A percentile compares a stretch with the other conserved stretches of the same genome.
These are phyloP conservation scores for Scheffersomyces illinoinensis DNA, from an alignment of 1,139 yeast genomes.

Conservation along the genomic window DNA sequence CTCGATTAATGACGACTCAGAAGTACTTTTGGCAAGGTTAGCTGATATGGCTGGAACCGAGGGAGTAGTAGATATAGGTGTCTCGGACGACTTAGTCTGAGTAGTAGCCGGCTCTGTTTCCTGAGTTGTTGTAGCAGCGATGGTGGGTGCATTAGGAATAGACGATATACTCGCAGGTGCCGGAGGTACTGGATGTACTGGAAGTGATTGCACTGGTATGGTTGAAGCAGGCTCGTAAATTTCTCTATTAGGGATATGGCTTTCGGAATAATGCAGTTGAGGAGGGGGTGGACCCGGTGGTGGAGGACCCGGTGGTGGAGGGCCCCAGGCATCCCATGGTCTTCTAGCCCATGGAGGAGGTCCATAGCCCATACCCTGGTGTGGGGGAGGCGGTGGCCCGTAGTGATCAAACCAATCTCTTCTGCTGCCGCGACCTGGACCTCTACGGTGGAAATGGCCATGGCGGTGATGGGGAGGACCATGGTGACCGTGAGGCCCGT, in stretches of 20 bases:
- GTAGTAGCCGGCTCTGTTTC: neutral
- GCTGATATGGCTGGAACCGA: neutral
- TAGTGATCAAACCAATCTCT: neutral
- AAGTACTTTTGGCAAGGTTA: neutral
- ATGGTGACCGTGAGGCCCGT: slow-evolving; percentile 4
- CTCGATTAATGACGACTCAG: neutral
- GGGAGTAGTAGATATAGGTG: neutral
- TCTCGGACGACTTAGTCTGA: neutral
- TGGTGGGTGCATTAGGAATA: neutral
- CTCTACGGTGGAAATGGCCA: slow-evolving; percentile 1
- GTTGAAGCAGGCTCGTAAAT: neutral
- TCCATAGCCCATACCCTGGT: slow-evolving; percentile 1
- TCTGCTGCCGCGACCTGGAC: neutral
- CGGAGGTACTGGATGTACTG: neutral
- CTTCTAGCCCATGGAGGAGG: slow-evolving; percentile 3
- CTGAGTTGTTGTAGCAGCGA: neutral
- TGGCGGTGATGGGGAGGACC: slow-evolving; percentile 9
- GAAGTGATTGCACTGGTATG: neutral
- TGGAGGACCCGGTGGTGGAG: slow-evolving; percentile 7
- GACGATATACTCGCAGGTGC: neutral
- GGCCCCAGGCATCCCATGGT: slow-evolving; percentile 1
- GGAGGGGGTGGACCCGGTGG: slow-evolving; percentile 9
- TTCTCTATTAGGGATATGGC: neutral
- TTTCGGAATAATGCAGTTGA: slow-evolving; percentile 2
- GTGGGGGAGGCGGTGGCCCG: slow-evolving; percentile 3